A percentile compares a stretch with the other conserved stretches of the same genome.
Conservation (phyloP, 108 stramenopile genomes). For the Seminavis robusta region DNA sequence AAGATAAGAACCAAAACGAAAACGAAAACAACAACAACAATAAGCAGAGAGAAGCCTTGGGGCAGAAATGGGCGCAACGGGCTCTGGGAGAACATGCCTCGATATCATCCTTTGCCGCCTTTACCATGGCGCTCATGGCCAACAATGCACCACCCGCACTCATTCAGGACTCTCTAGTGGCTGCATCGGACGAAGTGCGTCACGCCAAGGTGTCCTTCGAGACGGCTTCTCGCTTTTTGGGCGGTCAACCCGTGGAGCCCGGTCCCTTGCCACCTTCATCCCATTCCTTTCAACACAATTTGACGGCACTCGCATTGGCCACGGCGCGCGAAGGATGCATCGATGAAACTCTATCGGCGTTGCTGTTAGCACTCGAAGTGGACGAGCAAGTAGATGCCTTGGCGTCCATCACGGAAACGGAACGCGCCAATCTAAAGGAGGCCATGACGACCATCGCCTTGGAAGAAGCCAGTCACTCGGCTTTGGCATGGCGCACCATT, state of each 20-base stretch:
- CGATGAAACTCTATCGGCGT: constrained; percentile 56
- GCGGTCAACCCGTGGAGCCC: constrained; percentile 30
- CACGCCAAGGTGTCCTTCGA: constrained; percentile 55
- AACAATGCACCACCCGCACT: constrained; percentile 50
- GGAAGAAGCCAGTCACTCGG: constrained; percentile 52
- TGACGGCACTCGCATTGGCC: constrained; percentile 44
- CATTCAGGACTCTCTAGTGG: constrained; percentile 45
- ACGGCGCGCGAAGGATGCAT: constrained; percentile 57
- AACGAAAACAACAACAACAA: constrained; percentile 5
- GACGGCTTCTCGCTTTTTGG: constrained; percentile 40
- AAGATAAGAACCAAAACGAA: no score
- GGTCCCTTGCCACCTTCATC: constrained; percentile 40
- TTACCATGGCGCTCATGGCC: constrained; percentile 61
- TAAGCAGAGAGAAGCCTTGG: constrained; percentile 19
- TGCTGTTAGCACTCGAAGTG: constrained; percentile 42
- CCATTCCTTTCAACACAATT: constrained; percentile 34
- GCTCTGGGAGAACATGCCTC: constrained; percentile 61
- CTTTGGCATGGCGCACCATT: constrained; percentile 57
- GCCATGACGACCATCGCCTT: constrained; percentile 46
- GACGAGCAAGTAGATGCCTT: constrained; percentile 15
- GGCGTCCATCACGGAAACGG: constrained; percentile 1
- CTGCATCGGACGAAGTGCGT: constrained; percentile 57
- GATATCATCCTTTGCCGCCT: constrained; percentile 61
- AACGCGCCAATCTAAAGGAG: constrained; percentile 19
- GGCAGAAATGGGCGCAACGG: constrained; percentile 45